Evolutionary conservation across 2,329 filamentous ascomycete species (phyloP), one percentile per base, ranked within the genome.

Genomic region (Dothiorella sarmentorum): DNA sequence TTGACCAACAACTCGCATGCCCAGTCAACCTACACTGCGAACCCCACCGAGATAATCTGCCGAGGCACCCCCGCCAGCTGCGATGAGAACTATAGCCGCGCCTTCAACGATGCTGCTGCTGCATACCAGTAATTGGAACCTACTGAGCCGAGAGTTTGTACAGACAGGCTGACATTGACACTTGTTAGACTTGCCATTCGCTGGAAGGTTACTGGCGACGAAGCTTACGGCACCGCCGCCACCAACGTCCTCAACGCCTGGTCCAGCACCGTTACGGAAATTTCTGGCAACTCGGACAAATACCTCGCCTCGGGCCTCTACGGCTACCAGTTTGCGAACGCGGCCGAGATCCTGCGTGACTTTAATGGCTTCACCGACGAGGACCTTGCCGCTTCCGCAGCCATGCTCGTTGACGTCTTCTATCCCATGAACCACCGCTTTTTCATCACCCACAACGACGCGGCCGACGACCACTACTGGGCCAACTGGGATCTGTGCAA

Each of bases 401-500:
- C 59, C 6, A 70, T 78, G 71, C 58, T 78, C 53, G 60, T 61
- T 6, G 63, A 65, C n/a, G 63, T 76, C 2, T 79, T 79, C 61
- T 69, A 70, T 20, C 65, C 70, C 1, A 69, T 73, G 64, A 78
- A 76, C 61, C 63, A 67, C 13, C 53, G 66, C 2, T 78, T 79
- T 57, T 63, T 78, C 6, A 52, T 67, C 7, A 60, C 67, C 7
- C 75, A 78, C 58, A 74, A 76, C 40, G 70, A 64, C 9, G 67
- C 70, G 2, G 63, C 60, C 1, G 61, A 63, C 17, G 64, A 73
- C 42, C 71, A 75, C 52, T 78, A 75, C 62, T 75, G 67, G 62
- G 73, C 75, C 1, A 78, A 78, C 56, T 80, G 77, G 77, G 77
- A 79, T 58, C 63, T 77, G 4, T 75, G 71, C 63, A 78, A 78